phyloP scores from a whole-genome alignment of 805 yeast genomes.

The Ogataea angusta region DNA sequence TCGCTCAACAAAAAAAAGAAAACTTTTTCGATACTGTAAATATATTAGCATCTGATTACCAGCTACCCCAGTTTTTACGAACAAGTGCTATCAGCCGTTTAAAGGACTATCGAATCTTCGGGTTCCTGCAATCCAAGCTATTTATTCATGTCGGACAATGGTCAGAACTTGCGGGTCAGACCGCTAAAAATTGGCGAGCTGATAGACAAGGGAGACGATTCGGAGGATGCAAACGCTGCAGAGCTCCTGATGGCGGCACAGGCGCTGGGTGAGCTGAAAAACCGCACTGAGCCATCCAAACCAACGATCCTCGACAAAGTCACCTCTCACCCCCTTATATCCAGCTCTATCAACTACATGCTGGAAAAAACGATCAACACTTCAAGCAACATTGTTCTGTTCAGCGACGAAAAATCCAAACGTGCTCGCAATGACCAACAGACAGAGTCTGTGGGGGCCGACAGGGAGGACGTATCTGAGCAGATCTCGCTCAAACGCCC shows the following conservation, averaged over 20 bases:
- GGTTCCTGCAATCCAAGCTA: neutral
- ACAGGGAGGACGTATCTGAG: neutral
- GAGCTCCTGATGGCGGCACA: slow-evolving; percentile 29
- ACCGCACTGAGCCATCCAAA: slow-evolving; percentile 6
- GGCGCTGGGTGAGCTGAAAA: slow-evolving; percentile 30
- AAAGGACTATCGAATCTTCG: neutral
- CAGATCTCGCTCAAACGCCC: slow-evolving; percentile 17
- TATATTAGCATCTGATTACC: slow-evolving; percentile 1
- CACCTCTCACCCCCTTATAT: slow-evolving; percentile 36
- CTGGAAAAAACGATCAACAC: slow-evolving; percentile 34
- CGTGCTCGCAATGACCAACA: slow-evolving; percentile 15
- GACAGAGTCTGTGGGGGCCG: neutral
- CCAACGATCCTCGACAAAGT: slow-evolving; percentile 34
- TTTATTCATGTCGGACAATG: slow-evolving; percentile 3
- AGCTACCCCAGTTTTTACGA: slow-evolving; percentile 9
- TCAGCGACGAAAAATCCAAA: slow-evolving; percentile 16
- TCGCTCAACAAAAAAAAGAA: slow-evolving; percentile 15
- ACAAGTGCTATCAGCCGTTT: neutral
- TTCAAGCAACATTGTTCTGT: slow-evolving; percentile 24
- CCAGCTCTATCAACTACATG: slow-evolving; percentile 36
- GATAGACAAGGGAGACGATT: slow-evolving; percentile 9
- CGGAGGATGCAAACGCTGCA: neutral
- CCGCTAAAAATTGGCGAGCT: slow-evolving; percentile 16
- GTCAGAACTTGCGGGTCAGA: slow-evolving; percentile 9
- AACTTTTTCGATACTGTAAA: slow-evolving; percentile 7